Conservation (phyloP, 1,284 basidiomycete genomes). For the Rhizopogon parksii region DNA sequence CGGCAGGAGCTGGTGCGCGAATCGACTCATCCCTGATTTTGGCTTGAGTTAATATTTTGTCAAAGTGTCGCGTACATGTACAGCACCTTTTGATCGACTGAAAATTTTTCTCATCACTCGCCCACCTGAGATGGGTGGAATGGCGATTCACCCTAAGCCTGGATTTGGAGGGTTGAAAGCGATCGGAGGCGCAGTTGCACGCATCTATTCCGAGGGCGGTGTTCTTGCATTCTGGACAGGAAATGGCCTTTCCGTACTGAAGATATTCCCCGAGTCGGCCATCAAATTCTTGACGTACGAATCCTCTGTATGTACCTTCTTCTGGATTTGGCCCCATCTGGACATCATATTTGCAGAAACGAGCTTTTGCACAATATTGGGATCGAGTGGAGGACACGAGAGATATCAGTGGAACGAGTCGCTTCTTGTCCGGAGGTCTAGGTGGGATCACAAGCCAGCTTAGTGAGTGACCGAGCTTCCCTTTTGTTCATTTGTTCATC, state of each 20-base stretch:
- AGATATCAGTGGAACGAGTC: slow-evolving; percentile 85
- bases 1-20: slow-evolving; percentile 81
- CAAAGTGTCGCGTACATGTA: slow-evolving; percentile 88
- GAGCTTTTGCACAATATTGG: slow-evolving; percentile 87
- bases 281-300: slow-evolving; percentile 99
- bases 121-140: slow-evolving; percentile 60
- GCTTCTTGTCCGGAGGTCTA: slow-evolving; percentile 93
- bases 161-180: slow-evolving; percentile 57
- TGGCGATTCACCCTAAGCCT: slow-evolving; percentile 38
- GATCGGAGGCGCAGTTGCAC: slow-evolving; percentile 65
- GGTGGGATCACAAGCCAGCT: slow-evolving; percentile 95
- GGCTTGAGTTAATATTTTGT: slow-evolving; percentile 9
- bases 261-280: slow-evolving; percentile 96
- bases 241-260: slow-evolving; percentile 76
- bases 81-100: slow-evolving; percentile 95
- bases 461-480: slow-evolving; percentile 40
- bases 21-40: not conserved
- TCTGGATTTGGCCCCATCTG: slow-evolving; percentile 7
- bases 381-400: slow-evolving; percentile 86
- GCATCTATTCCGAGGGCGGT: slow-evolving; percentile 85
- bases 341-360: slow-evolving; percentile 56
- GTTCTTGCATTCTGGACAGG: slow-evolving; percentile 91
- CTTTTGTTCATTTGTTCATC: slow-evolving; percentile 8
- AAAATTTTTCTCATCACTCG: slow-evolving; percentile 96
- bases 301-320: slow-evolving; percentile 60